A percentile compares a stretch with the other conserved stretches of the same genome.
Conservation (phyloP, 169 alveolate species). For the Plasmodium vivax region DNA sequence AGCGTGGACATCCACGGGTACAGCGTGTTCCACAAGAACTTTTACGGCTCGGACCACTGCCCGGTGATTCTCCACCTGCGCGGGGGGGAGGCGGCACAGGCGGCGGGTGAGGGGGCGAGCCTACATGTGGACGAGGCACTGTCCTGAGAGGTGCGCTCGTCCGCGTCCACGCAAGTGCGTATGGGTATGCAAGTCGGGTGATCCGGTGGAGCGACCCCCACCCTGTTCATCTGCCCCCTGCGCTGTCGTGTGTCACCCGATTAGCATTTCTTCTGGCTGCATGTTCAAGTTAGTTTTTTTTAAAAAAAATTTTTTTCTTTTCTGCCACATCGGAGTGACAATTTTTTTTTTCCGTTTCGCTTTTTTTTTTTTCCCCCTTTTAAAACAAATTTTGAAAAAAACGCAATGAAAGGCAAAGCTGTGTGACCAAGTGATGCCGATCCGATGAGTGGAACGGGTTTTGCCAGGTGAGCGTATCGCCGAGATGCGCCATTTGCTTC, state of each 20-base stretch:
- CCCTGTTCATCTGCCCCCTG: neutral
- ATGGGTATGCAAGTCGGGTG: too few relatives aligned
- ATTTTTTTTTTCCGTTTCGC: too few relatives aligned
- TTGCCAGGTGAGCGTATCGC: neutral
- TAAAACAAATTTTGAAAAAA: too few relatives aligned
- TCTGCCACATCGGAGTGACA: neutral
- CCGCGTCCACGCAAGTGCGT: too few relatives aligned
- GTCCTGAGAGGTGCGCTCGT: conserved; percentile 72
- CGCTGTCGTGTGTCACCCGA: neutral
- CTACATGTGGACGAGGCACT: conserved; percentile 53
- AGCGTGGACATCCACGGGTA: conserved; percentile 56
- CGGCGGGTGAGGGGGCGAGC: conserved; percentile 6
- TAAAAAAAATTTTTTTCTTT: too few relatives aligned
- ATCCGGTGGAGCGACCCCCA: neutral
- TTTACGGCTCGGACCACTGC: conserved; percentile 72
- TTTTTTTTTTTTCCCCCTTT: neutral
- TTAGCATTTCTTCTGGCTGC: neutral
- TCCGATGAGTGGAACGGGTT: neutral
- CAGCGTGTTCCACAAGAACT: conserved; percentile 50
- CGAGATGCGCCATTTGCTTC: too few relatives aligned
- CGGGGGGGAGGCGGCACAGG: neutral
- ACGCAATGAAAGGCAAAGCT: neutral
- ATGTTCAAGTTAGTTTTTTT: too few relatives aligned
- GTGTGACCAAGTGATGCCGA: neutral
- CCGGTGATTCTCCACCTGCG: conserved; percentile 56